These are phyloP conservation scores for Penicillium sp. DNA, from an alignment of 2,329 filamentous ascomycete species.

Conservation along the genomic window DNA sequence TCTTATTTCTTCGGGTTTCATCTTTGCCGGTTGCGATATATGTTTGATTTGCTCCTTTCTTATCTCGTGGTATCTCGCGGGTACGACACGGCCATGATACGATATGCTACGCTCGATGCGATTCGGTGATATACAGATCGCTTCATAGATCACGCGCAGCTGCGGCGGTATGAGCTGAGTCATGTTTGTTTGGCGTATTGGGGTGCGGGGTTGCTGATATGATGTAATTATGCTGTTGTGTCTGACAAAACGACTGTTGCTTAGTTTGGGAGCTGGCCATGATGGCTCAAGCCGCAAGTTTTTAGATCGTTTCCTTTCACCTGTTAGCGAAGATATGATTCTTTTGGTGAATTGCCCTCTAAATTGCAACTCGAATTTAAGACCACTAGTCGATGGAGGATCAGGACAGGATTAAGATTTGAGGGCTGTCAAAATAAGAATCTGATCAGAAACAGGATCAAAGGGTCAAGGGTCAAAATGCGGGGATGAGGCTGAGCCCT, in stretches of 20 bases:
- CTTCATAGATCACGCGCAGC: slow-evolving; percentile 5
- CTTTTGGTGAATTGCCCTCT: not conserved
- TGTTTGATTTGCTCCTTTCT: slow-evolving; percentile 12
- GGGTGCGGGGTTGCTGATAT: not conserved
- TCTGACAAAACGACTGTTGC: not conserved
- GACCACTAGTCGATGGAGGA: not conserved
- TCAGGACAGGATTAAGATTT: no score
- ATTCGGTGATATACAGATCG: not conserved
- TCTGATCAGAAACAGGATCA: not conserved
- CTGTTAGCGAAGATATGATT: not conserved
- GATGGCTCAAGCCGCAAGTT: not conserved
- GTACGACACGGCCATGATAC: slow-evolving; percentile 30
- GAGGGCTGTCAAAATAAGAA: not conserved
- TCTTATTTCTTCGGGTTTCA: slow-evolving; percentile 15
- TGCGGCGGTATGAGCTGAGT: slow-evolving; percentile 8
- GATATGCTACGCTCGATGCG: slow-evolving; percentile 12
- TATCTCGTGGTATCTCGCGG: slow-evolving; percentile 29
- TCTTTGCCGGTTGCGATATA: slow-evolving; percentile 11
- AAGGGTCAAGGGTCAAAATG: not conserved
- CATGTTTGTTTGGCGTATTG: not conserved
- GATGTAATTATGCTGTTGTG: not conserved
- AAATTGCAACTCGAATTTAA: not conserved
- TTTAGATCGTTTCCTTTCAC: not conserved
- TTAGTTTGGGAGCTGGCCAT: not conserved
- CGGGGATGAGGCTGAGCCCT: not conserved